These are phyloP conservation scores for Datisca glomerata DNA, from an alignment of 306 rosid species.

Conservation along the genomic window DNA sequence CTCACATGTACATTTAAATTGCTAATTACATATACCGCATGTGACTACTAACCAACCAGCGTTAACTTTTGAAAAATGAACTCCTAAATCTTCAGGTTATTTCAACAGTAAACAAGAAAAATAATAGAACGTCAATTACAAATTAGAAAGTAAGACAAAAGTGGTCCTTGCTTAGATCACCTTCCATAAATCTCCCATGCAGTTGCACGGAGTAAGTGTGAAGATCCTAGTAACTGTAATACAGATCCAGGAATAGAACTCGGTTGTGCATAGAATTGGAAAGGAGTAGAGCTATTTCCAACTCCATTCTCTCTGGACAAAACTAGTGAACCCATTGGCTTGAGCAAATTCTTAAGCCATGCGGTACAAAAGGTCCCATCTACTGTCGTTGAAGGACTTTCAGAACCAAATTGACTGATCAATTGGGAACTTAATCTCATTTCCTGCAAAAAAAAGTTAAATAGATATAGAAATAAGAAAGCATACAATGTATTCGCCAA, in stretches of 20 bases:
- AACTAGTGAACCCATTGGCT: constrained; percentile 57
- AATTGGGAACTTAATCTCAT: constrained; percentile 74
- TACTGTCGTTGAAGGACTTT: constrained; percentile 58
- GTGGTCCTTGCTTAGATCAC: constrained; percentile 23
- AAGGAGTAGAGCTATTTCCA: constrained; percentile 37
- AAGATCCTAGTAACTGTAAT: constrained; percentile 74
- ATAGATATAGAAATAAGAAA: constrained; percentile 10
- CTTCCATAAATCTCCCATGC: constrained; percentile 93
- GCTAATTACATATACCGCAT: no score
- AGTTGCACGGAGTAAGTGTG: constrained; percentile 75
- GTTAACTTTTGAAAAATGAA: no score
- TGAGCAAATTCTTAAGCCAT: constrained; percentile 82
- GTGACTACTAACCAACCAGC: no score
- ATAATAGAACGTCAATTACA: no score
- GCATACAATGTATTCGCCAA: constrained; percentile 1
- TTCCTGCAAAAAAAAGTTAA: constrained; percentile 40
- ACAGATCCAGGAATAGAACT: constrained; percentile 91
- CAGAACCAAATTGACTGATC: constrained; percentile 62
- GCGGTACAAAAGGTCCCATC: constrained; percentile 80
- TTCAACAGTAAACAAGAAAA: no score
- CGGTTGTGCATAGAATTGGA: constrained; percentile 69
- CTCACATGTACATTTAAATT: no score
- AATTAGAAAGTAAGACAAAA: constrained; percentile 3
- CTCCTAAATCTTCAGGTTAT: no score
- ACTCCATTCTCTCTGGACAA: constrained; percentile 53